Evolutionary conservation across 768 basidiomycete genomes (phyloP).

Genomic region (Terana coerulea): DNA sequence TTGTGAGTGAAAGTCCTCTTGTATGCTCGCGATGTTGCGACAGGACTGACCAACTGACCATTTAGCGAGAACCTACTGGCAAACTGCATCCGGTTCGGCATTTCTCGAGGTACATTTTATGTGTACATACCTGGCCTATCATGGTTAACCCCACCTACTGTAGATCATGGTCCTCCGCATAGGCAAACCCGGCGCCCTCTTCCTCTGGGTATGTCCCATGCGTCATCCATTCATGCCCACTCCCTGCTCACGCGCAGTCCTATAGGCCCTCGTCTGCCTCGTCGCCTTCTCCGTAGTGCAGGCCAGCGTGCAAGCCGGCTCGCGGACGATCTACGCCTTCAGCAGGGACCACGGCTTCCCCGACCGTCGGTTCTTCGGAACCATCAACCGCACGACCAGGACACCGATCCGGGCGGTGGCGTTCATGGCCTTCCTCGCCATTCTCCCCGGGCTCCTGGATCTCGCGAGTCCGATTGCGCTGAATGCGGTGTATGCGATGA

Average conservation of each 20-base stretch:
- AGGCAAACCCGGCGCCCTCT: slow-evolving; percentile 70
- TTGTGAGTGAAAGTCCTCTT: slow-evolving; percentile 48
- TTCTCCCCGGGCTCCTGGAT: slow-evolving; percentile 68
- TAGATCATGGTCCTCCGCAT: slow-evolving; percentile 73
- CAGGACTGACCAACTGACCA: not conserved
- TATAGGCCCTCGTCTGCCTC: slow-evolving; percentile 61
- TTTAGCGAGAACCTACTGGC: slow-evolving; percentile 61
- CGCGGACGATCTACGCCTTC: slow-evolving; percentile 11
- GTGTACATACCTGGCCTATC: too few species aligned
- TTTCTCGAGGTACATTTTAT: slow-evolving; percentile 49
- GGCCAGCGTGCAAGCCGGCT: slow-evolving; percentile 9
- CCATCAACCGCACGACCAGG: slow-evolving; percentile 54
- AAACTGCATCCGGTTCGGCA: slow-evolving; percentile 57
- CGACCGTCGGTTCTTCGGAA: slow-evolving; percentile 72
- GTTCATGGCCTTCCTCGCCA: slow-evolving; percentile 60
- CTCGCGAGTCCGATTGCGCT: slow-evolving; percentile 74
- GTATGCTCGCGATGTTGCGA: not conserved
- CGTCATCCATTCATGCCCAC: slow-evolving; percentile 71
- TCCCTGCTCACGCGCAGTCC: slow-evolving; percentile 51
- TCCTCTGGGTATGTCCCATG: slow-evolving; percentile 72
- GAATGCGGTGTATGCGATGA: slow-evolving; percentile 80
- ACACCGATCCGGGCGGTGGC: slow-evolving; percentile 81
- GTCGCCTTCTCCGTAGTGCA: slow-evolving; percentile 48
- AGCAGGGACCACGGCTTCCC: slow-evolving; percentile 49
- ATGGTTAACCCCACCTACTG: not conserved